Base-by-base conservation (phyloP, 2,329 filamentous ascomycete species). In the Exophiala xenobiotica region DNA sequence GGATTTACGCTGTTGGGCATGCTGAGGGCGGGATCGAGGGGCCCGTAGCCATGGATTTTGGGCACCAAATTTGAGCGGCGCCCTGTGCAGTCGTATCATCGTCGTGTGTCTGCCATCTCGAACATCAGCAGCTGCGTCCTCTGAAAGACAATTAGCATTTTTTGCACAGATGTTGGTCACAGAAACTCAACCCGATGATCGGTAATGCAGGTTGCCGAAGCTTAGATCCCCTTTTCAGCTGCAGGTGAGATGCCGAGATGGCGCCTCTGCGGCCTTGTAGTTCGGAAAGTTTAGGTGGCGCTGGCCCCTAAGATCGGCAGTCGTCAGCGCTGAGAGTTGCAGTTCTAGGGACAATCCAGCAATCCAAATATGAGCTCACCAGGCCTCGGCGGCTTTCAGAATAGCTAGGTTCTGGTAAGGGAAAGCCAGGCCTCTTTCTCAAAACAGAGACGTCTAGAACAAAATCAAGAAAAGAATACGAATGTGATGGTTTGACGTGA, bases 81-180 rank as follows among this genome's bases (percentile, higher is more conserved):
- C 44, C 46, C 55, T 49, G 37, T 55, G 49, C 43, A 58, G 33
- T 35, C 24, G 5, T 40, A 46, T 51, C 52, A 58, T 58, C 29
- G 27, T 54, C 46, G 39, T n/a, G 5, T 12, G 3, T 29, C 23
- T 48, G 16, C 43, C 54, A 56, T 56, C 12, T 2, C 49, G 46
- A 22, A 38, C 19, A 18, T 6, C 41, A 20, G 19, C 38, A 31
- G 40, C 27, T 23, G 35, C 48, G 11, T 22, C 24, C 27, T 41
- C 23, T 33, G 4, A 26, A 27, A 44, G 33, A 16, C 24, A 27
- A 45, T 33, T 20, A 39, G 18, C 29, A 29, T 49, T 33, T 35
- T 12, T 14, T 29, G 14, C 8, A 39, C 18, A 45, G 38, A 27
- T 29, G 24, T 41, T 27, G 26, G 41, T 44, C 27, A 49, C 8